phyloP scores from a whole-genome alignment of 2,329 filamentous ascomycete species.

The Drechslerella coelobrocha region DNA sequence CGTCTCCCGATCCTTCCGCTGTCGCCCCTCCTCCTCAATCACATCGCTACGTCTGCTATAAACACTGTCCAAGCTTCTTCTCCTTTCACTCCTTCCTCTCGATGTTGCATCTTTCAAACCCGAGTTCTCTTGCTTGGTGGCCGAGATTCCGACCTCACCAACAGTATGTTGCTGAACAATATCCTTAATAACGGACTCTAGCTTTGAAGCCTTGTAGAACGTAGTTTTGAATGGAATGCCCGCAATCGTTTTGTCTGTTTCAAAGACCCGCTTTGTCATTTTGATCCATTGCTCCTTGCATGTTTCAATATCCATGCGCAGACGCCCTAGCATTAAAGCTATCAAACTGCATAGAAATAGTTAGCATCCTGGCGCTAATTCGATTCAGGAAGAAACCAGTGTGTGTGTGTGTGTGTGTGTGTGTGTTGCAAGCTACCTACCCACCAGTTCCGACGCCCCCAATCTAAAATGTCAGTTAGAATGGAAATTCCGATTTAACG shows the following conservation, averaged over 20 bases:
- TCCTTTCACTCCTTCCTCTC: constrained; percentile 28
- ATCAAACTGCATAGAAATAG: constrained; percentile 30
- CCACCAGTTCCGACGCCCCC: constrained; percentile 49
- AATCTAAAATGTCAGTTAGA: constrained; percentile 33
- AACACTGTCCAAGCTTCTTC: constrained; percentile 66
- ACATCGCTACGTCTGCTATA: constrained; percentile 88
- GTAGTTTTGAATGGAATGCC: constrained; percentile 90
- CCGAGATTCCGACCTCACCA: constrained; percentile 64
- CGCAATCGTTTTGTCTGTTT: constrained; percentile 96
- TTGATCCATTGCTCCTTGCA: constrained; percentile 97
- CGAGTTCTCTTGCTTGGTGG: constrained; percentile 25
- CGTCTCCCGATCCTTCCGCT: constrained; percentile 16
- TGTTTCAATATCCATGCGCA: constrained; percentile 89
- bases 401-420: too few relatives aligned
- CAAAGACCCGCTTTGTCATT: constrained; percentile 90
- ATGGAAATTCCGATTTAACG: neutral
- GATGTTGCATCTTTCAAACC: constrained; percentile 14
- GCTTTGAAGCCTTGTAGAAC: constrained; percentile 91
- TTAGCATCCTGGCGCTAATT: too few relatives aligned
- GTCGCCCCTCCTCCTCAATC: constrained; percentile 12
- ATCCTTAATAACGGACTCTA: constrained; percentile 90
- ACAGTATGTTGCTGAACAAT: constrained; percentile 84
- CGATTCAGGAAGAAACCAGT: too few relatives aligned
- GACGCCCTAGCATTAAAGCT: constrained; percentile 80
- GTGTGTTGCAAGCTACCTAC: constrained; percentile 32